These are phyloP conservation scores for Agastache rugosa DNA, from an alignment of 257 asterid species.

Conservation along the genomic window DNA sequence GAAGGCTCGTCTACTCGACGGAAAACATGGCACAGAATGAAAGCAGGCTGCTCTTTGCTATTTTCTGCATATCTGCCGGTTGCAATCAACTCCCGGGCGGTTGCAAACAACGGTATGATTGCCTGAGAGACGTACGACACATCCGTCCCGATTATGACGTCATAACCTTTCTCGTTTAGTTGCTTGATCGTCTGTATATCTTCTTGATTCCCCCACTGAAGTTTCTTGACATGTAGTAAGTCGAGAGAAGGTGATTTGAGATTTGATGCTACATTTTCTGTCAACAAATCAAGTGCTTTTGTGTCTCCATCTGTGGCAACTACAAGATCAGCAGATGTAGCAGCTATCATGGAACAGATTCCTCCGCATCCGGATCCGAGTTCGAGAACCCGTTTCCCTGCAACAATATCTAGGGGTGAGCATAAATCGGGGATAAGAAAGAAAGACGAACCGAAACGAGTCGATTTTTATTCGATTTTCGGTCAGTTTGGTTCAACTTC, in stretches of 20 bases:
- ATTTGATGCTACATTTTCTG: slow-evolving; percentile 64
- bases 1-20: slow-evolving; percentile 88
- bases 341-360: slow-evolving; percentile 87
- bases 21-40: slow-evolving; percentile 78
- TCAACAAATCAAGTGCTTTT: slow-evolving; percentile 67
- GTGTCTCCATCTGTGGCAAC: slow-evolving; percentile 92
- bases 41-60: slow-evolving; percentile 45
- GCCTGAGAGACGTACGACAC: slow-evolving; percentile 75
- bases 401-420: slow-evolving; percentile 38
- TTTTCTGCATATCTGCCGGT: slow-evolving; percentile 16
- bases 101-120: slow-evolving; percentile 69
- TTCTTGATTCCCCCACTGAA: slow-evolving; percentile 76
- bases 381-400: slow-evolving; percentile 77
- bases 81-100: slow-evolving; percentile 71
- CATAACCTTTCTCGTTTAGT: slow-evolving; percentile 64
- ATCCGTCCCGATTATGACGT: slow-evolving; percentile 84
- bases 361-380: slow-evolving; percentile 91
- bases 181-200: slow-evolving; percentile 60
- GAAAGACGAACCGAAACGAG: neutral
- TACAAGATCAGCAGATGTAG: slow-evolving; percentile 67
- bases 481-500: no score
- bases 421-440: neutral
- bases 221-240: slow-evolving; percentile 46
- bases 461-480: neutral
- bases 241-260: slow-evolving; percentile 48